phyloP scores from a whole-genome alignment of 1,284 basidiomycete species.

The Ganoderma sinense region DNA sequence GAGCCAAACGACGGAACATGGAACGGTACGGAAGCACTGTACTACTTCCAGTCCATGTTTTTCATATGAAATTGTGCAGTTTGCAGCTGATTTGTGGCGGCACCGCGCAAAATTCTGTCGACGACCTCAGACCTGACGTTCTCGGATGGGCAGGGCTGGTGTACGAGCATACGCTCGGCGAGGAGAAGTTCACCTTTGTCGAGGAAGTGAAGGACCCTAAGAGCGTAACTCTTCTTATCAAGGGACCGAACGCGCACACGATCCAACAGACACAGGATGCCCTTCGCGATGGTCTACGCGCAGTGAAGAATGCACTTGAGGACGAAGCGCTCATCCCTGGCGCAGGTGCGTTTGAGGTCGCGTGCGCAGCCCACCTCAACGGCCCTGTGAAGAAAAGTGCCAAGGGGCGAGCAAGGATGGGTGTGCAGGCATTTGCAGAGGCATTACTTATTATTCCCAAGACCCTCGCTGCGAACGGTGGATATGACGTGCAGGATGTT shows the following conservation, averaged over 20 bases:
- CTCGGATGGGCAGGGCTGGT: slow-evolving; percentile 98
- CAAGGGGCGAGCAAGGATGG: slow-evolving; percentile 97
- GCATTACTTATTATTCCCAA: slow-evolving; percentile 96
- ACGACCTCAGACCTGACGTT: slow-evolving; percentile 91
- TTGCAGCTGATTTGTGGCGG: slow-evolving; percentile 96
- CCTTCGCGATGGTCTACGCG: slow-evolving; percentile 93
- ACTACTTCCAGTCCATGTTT: neutral
- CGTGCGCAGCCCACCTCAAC: slow-evolving; percentile 87
- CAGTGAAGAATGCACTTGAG: slow-evolving; percentile 97
- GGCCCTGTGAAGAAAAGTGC: slow-evolving; percentile 86
- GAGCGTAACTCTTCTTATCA: slow-evolving; percentile 96
- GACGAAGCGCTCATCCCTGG: slow-evolving; percentile 92
- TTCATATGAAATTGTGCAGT: slow-evolving; percentile 47
- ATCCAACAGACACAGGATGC: slow-evolving; percentile 98
- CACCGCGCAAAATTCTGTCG: slow-evolving; percentile 96
- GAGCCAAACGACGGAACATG: slow-evolving; percentile 98
- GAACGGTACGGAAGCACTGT: slow-evolving; percentile 69
- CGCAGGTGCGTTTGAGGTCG: slow-evolving; percentile 96
- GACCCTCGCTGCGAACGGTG: slow-evolving; percentile 95
- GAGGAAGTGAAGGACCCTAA: slow-evolving; percentile 98
- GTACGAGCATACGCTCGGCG: slow-evolving; percentile 98
- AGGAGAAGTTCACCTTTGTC: slow-evolving; percentile 99
- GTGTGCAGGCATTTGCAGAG: slow-evolving; percentile 97
- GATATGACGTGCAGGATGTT: slow-evolving; percentile 97
- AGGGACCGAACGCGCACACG: slow-evolving; percentile 98